phyloP scores from a whole-genome alignment of 2,329 filamentous ascomycete genomes.

The Colletotrichum sp. region DNA sequence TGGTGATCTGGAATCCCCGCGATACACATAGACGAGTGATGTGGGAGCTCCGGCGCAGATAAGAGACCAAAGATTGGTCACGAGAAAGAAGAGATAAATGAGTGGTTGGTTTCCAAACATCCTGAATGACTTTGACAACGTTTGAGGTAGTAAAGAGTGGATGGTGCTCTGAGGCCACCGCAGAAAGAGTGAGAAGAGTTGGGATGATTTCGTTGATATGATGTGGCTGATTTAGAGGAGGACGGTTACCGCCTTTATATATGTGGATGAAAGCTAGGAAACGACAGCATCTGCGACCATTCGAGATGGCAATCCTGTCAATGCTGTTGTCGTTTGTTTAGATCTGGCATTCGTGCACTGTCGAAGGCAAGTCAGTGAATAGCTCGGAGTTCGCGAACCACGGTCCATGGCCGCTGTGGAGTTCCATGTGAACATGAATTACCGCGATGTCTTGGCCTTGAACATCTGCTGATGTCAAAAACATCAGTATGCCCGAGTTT shows the following conservation, averaged over 20 bases:
- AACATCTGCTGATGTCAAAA: neutral
- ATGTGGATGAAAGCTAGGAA: neutral
- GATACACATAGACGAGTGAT: neutral
- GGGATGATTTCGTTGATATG: neutral
- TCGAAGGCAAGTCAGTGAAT: neutral
- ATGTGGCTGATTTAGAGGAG: neutral
- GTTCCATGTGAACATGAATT: neutral
- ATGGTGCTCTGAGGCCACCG: neutral
- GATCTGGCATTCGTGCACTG: neutral
- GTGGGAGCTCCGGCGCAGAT: neutral
- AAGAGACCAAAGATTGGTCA: neutral
- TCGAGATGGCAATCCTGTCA: neutral
- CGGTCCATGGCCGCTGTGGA: neutral
- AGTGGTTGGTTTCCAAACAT: neutral
- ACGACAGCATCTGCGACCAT: neutral
- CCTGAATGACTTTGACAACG: neutral
- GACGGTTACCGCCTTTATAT: fast-evolving
- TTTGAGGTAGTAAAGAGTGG: neutral
- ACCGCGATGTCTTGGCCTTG: neutral
- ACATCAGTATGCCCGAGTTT: neutral
- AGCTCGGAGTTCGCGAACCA: neutral
- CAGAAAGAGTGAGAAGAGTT: neutral
- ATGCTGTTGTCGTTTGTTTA: neutral
- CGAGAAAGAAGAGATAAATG: neutral
- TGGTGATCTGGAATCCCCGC: neutral